Evolutionary conservation across 139 green algal species (phyloP).

Genomic region (Trebouxia sp.): DNA sequence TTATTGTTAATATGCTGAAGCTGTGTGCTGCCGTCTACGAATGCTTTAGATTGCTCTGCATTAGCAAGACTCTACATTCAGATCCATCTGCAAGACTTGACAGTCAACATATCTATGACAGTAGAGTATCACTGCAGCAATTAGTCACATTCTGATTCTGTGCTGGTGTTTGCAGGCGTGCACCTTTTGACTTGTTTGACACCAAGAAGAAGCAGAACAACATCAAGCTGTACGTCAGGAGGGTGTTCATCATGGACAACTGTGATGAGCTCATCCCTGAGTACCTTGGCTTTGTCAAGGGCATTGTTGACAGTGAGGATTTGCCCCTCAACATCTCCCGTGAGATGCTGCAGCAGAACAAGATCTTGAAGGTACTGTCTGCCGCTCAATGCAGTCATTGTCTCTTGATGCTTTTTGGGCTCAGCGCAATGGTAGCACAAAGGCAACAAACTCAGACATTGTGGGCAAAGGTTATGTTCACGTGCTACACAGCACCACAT

Average conservation of each 20-base stretch:
- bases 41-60: too few relatives aligned
- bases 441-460: too few relatives aligned
- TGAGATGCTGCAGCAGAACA: constrained; percentile 99
- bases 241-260: constrained; percentile 99
- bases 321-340: constrained; percentile 99
- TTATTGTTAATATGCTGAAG: too few relatives aligned
- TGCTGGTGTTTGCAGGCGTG: constrained; percentile 65
- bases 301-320: constrained; percentile 98
- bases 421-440: too few relatives aligned
- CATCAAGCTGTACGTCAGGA: constrained; percentile 99
- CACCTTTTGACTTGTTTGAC: constrained; percentile 99
- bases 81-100: too few relatives aligned
- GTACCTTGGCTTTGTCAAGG: constrained; percentile 96
- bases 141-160: neutral
- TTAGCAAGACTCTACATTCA: too few relatives aligned
- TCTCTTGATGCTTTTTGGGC: neutral
- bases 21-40: too few relatives aligned
- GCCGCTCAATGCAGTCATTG: neutral
- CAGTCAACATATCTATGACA: too few relatives aligned
- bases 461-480: too few relatives aligned
- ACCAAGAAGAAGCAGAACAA: constrained; percentile 94
- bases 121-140: too few relatives aligned
- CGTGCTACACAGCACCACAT: too few relatives aligned
- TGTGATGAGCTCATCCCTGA: constrained; percentile 99
- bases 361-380: constrained; percentile 95